Base-by-base conservation (phyloP, 2,329 filamentous ascomycete species). In the Sordariomycetes sp. region DNA sequence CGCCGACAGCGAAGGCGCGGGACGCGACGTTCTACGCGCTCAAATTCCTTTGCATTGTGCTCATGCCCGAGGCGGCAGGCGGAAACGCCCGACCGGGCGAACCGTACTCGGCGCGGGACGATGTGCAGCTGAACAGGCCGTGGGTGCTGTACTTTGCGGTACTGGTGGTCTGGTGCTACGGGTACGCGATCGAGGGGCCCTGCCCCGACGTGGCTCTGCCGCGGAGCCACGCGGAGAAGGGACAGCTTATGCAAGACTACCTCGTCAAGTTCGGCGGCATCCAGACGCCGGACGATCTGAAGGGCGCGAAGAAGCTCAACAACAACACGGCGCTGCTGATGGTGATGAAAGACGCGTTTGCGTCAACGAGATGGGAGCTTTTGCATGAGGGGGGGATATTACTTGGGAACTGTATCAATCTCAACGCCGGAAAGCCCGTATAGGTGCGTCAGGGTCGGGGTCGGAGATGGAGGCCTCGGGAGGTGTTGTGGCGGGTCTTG, bases 111-210 rank as follows among this genome's bases (percentile, higher is more conserved):
- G 90, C 92, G 0, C 83, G 90, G 22, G 89, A 96, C 65, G 94
- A 99, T 65, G 88, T 91, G 57, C 79, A 97, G 1, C 80, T 97
- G 60, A 96, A 97, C 67, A 81, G 94, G 18, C 90, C 93, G 0
- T 99, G 94, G 93, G 91, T 97, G 12, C 77, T 97, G 56, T 99
- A 97, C 72, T 95, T 96, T 68, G 90, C 94, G 1, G 86, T 87
- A 0, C 79, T 99, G 16, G 90, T 97, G 24, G 89, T 97, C 1
- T 99, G 94, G 94, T 90, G 86, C 60, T 99, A 97, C 66, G 93
- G 92, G 2, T 97, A 86, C 68, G 91, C 93, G 0, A 76, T 96
- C 22, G 94, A 97, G 64, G 94, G 94, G 0, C 82, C 90, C 0
- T 82, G 89, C 59, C 74, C 79, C 7, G 72, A 71, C 3, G 66